Evolutionary conservation across 2,329 filamentous ascomycete genomes (phyloP).

Genomic region (Paecilomyces sp.): DNA sequence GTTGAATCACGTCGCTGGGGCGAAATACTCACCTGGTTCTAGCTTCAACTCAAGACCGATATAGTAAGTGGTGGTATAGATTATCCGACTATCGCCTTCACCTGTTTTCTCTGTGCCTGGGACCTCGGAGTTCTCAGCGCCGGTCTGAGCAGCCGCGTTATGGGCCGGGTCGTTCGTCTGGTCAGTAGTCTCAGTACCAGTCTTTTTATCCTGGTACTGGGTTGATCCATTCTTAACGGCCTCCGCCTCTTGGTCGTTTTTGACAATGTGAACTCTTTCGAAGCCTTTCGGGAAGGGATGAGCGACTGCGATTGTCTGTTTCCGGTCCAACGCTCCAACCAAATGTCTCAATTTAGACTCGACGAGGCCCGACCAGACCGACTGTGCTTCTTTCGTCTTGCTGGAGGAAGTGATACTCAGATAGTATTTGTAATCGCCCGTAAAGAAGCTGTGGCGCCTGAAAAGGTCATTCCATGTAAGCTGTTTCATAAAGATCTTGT

Average conservation of each 20-base stretch:
- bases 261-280: slow-evolving; percentile 69
- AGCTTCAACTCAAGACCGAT: slow-evolving; percentile 79
- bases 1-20: slow-evolving; percentile 14
- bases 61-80: slow-evolving; percentile 92
- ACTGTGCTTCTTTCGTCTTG: slow-evolving; percentile 74
- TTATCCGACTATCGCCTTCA: slow-evolving; percentile 38
- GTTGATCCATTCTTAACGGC: slow-evolving; percentile 56
- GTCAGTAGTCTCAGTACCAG: slow-evolving; percentile 46
- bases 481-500: slow-evolving; percentile 70
- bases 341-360: slow-evolving; percentile 88
- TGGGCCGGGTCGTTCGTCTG: slow-evolving; percentile 45
- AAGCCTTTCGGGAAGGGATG: slow-evolving; percentile 92
- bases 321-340: slow-evolving; percentile 73
- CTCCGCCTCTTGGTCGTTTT: slow-evolving; percentile 54
- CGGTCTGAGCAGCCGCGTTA: slow-evolving; percentile 40
- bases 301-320: slow-evolving; percentile 71
- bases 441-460: slow-evolving; percentile 87
- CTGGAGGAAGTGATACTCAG: slow-evolving; percentile 79
- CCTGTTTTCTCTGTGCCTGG: slow-evolving; percentile 30
- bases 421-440: slow-evolving; percentile 89
- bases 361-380: slow-evolving; percentile 83
- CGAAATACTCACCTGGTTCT: slow-evolving; percentile 54
- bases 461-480: slow-evolving; percentile 83
- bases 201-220: slow-evolving; percentile 50
- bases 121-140: slow-evolving; percentile 33